phyloP scores from a whole-genome alignment of 257 asterid genomes.

The Solanum bulbocastanum region DNA sequence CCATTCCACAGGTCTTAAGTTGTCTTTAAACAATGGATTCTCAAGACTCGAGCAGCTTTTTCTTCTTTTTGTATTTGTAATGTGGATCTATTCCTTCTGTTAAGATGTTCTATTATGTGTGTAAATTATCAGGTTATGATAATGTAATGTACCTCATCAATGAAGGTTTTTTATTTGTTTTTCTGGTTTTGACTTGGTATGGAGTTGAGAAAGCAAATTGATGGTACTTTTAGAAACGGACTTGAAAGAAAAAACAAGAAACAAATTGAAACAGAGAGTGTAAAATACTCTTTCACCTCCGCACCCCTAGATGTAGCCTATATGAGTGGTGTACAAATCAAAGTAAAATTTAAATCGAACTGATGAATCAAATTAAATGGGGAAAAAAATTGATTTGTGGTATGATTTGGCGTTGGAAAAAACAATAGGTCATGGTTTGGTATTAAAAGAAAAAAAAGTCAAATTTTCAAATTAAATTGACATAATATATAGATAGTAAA shows the following conservation, averaged over 20 bases:
- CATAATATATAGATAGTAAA: no score
- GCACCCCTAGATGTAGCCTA: no score
- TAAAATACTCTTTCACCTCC: no score
- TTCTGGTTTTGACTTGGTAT: background rate
- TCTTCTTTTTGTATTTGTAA: background rate
- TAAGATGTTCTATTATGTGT: background rate
- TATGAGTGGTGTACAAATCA: no score
- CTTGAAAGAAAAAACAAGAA: background rate
- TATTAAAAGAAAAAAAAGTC: no score
- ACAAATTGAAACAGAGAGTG: no score
- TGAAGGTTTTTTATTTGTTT: background rate
- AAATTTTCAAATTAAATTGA: no score
- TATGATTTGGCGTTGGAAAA: no score
- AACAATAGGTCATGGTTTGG: no score
- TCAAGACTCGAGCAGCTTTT: background rate
- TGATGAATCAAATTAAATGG: no score
- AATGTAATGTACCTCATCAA: slow-evolving; percentile 3
- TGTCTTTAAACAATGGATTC: background rate
- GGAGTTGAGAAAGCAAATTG: background rate
- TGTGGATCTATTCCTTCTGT: background rate
- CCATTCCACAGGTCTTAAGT: slow-evolving; percentile 36
- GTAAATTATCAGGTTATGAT: slow-evolving; percentile 25
- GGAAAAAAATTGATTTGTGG: no score
- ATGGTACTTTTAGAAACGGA: background rate
- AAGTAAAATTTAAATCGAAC: no score